Evolutionary conservation across 805 yeast genomes (phyloP).

Genomic region (Schwanniomyces sp.): DNA sequence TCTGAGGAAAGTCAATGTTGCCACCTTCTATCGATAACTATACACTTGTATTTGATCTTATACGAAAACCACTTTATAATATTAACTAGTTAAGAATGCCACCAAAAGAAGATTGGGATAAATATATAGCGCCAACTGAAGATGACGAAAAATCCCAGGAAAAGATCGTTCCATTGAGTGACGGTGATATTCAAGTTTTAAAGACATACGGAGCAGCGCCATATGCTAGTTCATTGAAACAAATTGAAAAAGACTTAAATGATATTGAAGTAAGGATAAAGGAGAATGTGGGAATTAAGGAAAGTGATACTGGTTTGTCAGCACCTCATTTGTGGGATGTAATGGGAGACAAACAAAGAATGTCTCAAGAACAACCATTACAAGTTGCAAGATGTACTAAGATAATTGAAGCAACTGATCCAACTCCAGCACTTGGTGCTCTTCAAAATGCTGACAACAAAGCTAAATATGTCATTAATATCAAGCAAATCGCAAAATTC

Average conservation of each 20-base stretch:
- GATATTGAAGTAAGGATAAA: constrained; percentile 83
- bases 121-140: constrained; percentile 85
- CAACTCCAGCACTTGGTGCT: constrained; percentile 31
- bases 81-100: constrained; percentile 55
- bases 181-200: constrained; percentile 95
- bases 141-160: constrained; percentile 62
- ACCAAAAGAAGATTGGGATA: constrained; percentile 98
- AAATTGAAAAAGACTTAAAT: constrained; percentile 83
- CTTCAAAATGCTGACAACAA: constrained; percentile 72
- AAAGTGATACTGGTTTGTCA: constrained; percentile 96
- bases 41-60: neutral
- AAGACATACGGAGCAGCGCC: constrained; percentile 99
- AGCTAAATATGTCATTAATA: constrained; percentile 90
- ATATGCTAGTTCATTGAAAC: constrained; percentile 77
- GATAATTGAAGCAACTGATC: constrained; percentile 68
- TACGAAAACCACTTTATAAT: neutral
- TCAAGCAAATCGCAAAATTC: constrained; percentile 97
- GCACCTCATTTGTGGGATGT: constrained; percentile 98
- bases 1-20: neutral
- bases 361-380: constrained; percentile 91
- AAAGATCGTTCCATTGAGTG: constrained; percentile 82
- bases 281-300: constrained; percentile 91
- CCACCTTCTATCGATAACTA: neutral
- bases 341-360: constrained; percentile 90
- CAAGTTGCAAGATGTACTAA: constrained; percentile 99